phyloP scores from a whole-genome alignment of 768 basidiomycete genomes.

The Brasilioporus rufonigricans region DNA sequence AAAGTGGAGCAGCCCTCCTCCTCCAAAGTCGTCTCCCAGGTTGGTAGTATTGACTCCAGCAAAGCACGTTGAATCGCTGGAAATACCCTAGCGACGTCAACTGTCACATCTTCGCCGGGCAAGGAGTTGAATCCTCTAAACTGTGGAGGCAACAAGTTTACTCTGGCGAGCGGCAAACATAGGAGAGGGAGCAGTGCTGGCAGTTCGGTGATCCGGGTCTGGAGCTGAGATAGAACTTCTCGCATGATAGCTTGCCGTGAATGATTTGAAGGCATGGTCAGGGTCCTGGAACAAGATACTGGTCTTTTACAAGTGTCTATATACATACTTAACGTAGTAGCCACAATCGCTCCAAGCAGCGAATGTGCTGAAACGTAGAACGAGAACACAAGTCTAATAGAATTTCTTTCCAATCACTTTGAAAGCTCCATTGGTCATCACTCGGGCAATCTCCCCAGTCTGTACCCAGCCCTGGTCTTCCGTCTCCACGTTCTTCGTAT shows the following conservation, averaged over 20 bases:
- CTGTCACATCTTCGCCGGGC: constrained; percentile 22
- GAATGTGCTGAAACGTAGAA: not conserved
- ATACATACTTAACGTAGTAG: not conserved
- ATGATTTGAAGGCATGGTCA: constrained; percentile 10
- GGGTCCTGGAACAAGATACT: not conserved
- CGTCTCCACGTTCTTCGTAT: constrained; percentile 36
- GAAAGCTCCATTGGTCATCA: constrained; percentile 71
- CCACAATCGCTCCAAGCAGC: not conserved
- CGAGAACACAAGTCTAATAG: not conserved
- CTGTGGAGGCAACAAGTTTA: constrained; percentile 59
- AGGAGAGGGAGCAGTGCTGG: constrained; percentile 55
- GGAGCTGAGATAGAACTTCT: constrained; percentile 44
- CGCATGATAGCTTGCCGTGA: constrained; percentile 16
- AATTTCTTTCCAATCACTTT: constrained; percentile 23
- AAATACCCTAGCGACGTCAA: constrained; percentile 34
- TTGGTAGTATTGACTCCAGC: constrained; percentile 61
- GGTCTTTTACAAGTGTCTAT: not conserved
- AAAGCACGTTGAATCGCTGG: constrained; percentile 64
- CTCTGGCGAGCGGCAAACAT: constrained; percentile 52
- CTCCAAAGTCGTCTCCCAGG: constrained; percentile 60
- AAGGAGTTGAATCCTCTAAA: constrained; percentile 44
- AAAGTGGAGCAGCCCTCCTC: constrained; percentile 46
- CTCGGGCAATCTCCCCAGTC: constrained; percentile 43
- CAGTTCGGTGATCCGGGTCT: constrained; percentile 47
- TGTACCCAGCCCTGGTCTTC: constrained; percentile 44